These are phyloP conservation scores for Omphalotus olearius DNA, from an alignment of 1,284 basidiomycete genomes.

Conservation along the genomic window DNA sequence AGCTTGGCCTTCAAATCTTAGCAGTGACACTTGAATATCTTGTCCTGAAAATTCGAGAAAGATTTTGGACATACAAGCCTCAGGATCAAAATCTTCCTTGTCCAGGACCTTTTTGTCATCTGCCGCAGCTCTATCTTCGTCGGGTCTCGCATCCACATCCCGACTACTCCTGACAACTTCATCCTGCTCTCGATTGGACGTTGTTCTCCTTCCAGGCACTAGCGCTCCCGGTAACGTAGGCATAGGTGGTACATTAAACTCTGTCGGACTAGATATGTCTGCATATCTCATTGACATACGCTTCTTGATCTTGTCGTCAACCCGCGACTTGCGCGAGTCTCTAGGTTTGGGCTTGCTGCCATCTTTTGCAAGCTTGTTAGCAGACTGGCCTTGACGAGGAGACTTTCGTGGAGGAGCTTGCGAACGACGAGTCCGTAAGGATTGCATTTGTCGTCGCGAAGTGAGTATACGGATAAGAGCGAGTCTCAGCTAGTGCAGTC, in stretches of 20 bases:
- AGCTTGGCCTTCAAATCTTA: slow-evolving; percentile 72
- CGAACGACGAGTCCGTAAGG: slow-evolving; percentile 58
- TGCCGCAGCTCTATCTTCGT: slow-evolving; percentile 47
- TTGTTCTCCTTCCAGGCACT: slow-evolving; percentile 26
- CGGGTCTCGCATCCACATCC: slow-evolving; percentile 10
- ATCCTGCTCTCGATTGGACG: slow-evolving; percentile 34
- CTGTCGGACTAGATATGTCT: slow-evolving; percentile 67
- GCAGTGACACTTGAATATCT: background rate
- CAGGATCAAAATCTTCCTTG: slow-evolving; percentile 76
- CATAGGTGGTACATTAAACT: slow-evolving; percentile 45
- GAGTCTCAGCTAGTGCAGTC: too few relatives aligned
- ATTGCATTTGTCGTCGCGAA: slow-evolving; percentile 45
- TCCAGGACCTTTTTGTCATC: slow-evolving; percentile 63
- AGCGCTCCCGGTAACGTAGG: slow-evolving; percentile 45
- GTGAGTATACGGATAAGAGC: background rate
- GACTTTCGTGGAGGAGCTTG: slow-evolving; percentile 36
- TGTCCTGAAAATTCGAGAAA: slow-evolving; percentile 1
- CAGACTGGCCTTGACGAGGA: slow-evolving; percentile 24
- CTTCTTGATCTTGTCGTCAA: slow-evolving; percentile 92
- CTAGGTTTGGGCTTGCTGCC: slow-evolving; percentile 18
- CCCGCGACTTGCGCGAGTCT: slow-evolving; percentile 34
- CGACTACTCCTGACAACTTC: slow-evolving; percentile 38
- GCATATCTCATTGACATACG: slow-evolving; percentile 90
- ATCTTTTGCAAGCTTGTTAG: slow-evolving; percentile 40
- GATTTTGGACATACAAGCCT: slow-evolving; percentile 58